Base-by-base conservation (phyloP, 2,329 filamentous ascomycete genomes). In the Sarocladium oryzae region DNA sequence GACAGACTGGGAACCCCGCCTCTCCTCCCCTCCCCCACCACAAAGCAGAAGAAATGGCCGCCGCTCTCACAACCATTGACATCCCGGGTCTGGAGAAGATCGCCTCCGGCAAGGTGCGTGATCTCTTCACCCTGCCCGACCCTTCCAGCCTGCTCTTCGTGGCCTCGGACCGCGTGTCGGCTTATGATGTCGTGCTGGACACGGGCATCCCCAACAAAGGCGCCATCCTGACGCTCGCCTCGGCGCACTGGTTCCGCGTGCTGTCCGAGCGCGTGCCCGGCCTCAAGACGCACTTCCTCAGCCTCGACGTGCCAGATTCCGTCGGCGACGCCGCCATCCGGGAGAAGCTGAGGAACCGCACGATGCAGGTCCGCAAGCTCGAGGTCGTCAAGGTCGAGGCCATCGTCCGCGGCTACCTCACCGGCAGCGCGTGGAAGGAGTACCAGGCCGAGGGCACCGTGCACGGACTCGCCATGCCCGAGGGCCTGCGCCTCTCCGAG, bases 131-230 rank as follows among this genome's bases (percentile, higher is more conserved):
- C 55, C 72, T 95, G 51, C 81, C 88, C 64, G 53, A 59, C 38
- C 48, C 55, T 6, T 40, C 50, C 36, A 86, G 81, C 2, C 79
- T 95, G 4, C 84, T 95, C 52, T 92, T 96, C 64, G 83, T 91
- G 51, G 86, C 88, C 21, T 87, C 88, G 13, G 91, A 96, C 72
- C 86, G 93, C 58, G 93, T 96, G 66, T 96, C 89, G 21, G 93
- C 93, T 52, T 97, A 92, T 75, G 92, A 97, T 77, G 89, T 95
- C 60, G 82, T 95, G 60, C 84, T 95, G 77, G 73, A 80, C 61
- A 96, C 93, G 60, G 73, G 73, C 56, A 72, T 79, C 49, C 71
- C 73, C 41, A 63, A 71, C 63, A 82, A 82, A 70, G 79, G 79
- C 57, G 65, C 66, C 53, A 68, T 80, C 49, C 69, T 81, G 48